Conservation (phyloP, 2,329 filamentous ascomycete genomes). For the Pyricularia grisea region DNA sequence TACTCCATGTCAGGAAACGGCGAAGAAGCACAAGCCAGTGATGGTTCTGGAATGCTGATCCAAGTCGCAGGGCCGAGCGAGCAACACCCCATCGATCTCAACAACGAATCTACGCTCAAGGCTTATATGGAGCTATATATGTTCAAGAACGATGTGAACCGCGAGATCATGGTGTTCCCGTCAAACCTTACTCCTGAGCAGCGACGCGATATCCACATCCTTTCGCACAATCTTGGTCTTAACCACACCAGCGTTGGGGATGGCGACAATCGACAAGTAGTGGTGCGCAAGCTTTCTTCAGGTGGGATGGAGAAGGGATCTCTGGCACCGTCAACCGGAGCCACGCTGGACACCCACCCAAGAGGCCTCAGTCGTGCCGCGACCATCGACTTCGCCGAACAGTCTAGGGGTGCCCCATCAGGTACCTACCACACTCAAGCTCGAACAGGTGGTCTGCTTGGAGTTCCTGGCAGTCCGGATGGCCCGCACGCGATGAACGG, state of each 20-base stretch:
- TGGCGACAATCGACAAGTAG: slow-evolving; percentile 80
- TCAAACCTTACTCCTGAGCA: slow-evolving; percentile 71
- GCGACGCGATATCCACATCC: slow-evolving; percentile 82
- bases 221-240: slow-evolving; percentile 90
- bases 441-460: slow-evolving; percentile 69
- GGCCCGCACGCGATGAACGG: slow-evolving; percentile 58
- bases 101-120: slow-evolving; percentile 76
- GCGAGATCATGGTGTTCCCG: slow-evolving; percentile 79
- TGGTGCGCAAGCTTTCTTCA: slow-evolving; percentile 59
- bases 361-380: slow-evolving; percentile 85
- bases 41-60: slow-evolving; percentile 5
- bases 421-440: slow-evolving; percentile 52
- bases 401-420: slow-evolving; percentile 30
- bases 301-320: slow-evolving; percentile 5
- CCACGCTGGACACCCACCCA: slow-evolving; percentile 66
- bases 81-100: slow-evolving; percentile 58
- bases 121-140: slow-evolving; percentile 87
- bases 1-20: neutral
- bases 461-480: slow-evolving; percentile 73
- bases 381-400: slow-evolving; percentile 88
- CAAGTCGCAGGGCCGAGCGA: slow-evolving; percentile 35
- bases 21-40: neutral
- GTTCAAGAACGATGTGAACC: slow-evolving; percentile 62
- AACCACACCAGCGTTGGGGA: slow-evolving; percentile 85
- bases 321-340: slow-evolving; percentile 33